These are phyloP conservation scores for Aspergillus neotritici DNA, from an alignment of 2,329 filamentous ascomycete genomes.

Conservation along the genomic window DNA sequence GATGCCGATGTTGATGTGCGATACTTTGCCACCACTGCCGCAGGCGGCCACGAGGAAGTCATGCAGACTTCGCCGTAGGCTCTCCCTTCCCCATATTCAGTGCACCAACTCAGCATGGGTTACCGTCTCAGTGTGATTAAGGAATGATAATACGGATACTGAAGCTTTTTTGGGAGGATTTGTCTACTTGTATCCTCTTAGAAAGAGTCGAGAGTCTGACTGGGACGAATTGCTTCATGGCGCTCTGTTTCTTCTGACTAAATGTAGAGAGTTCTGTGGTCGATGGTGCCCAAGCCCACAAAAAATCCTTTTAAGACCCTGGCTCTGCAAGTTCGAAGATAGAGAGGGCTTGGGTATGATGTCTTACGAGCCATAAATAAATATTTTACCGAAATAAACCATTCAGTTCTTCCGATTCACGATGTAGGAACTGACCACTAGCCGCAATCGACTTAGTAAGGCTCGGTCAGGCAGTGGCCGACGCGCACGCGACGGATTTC, in stretches of 20 bases:
- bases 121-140: slow-evolving; percentile 11
- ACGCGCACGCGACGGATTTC: no score
- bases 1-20: slow-evolving; percentile 97
- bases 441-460: no score
- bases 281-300: slow-evolving; percentile 20
- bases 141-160: slow-evolving; percentile 16
- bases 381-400: no score
- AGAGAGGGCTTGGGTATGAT: no score
- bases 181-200: slow-evolving; percentile 29
- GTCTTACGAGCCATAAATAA: no score
- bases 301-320: slow-evolving; percentile 9
- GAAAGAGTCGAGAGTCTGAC: slow-evolving; percentile 32
- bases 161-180: slow-evolving; percentile 17
- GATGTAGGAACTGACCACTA: no score
- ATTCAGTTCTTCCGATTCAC: no score
- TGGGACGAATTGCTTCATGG: slow-evolving; percentile 32
- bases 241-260: slow-evolving; percentile 18
- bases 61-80: slow-evolving; percentile 50
- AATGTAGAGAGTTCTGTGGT: slow-evolving; percentile 32
- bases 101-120: slow-evolving; percentile 8
- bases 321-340: not conserved
- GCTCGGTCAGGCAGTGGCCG: no score
- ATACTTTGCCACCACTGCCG: slow-evolving; percentile 92
- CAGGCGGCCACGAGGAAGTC: slow-evolving; percentile 50
- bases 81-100: slow-evolving; percentile 3